phyloP scores from a whole-genome alignment of 23 red algal species.

The Gracilariopsis chorda region DNA sequence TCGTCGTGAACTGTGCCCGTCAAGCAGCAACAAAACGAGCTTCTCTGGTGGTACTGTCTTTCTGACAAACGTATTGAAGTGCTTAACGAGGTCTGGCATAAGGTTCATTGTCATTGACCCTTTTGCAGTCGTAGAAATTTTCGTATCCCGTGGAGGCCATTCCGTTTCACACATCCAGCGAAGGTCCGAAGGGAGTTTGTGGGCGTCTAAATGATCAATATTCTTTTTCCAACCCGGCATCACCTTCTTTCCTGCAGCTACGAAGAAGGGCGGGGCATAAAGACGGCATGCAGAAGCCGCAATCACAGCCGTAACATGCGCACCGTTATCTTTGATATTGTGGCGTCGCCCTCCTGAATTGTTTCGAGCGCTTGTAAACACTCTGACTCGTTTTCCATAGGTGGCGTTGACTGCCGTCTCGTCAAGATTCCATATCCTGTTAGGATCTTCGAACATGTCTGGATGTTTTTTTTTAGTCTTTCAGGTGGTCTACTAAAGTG shows the following conservation, averaged over 20 bases:
- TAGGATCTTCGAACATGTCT: background rate
- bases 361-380: background rate
- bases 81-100: background rate
- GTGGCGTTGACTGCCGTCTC: slow-evolving; percentile 17
- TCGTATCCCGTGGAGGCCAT: background rate
- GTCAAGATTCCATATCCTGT: background rate
- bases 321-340: background rate
- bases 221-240: background rate
- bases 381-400: background rate
- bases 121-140: background rate
- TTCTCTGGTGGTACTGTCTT: background rate
- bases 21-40: background rate
- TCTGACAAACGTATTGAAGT: background rate
- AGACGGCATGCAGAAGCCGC: background rate
- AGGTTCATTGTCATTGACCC: background rate
- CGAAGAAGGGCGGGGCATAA: background rate
- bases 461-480: background rate
- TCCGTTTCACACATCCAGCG: background rate
- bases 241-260: background rate
- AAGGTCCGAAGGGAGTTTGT: background rate
- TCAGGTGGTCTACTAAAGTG: background rate
- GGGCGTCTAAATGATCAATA: background rate
- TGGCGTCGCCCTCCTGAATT: background rate
- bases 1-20: background rate
- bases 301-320: background rate